These are phyloP conservation scores for Fusarium fracticaudum DNA, from an alignment of 2,329 filamentous ascomycete genomes.

Conservation along the genomic window DNA sequence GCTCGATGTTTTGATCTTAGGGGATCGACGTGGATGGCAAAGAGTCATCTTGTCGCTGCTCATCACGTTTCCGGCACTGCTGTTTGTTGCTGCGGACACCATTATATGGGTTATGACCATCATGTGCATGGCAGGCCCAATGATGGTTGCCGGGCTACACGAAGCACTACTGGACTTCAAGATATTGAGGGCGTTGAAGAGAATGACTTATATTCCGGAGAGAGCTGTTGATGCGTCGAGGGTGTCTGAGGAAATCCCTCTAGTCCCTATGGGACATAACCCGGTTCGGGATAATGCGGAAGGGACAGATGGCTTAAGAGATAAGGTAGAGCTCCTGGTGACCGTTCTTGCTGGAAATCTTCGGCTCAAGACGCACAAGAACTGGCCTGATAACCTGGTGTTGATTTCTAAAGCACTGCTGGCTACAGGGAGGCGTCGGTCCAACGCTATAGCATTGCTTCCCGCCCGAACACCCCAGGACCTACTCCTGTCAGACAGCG, in stretches of 20 bases:
- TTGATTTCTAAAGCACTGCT: neutral
- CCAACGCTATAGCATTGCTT: neutral
- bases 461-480: neutral
- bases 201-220: neutral
- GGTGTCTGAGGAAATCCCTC: neutral
- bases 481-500: accelerated
- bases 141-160: neutral
- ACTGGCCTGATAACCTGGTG: neutral
- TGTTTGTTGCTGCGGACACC: neutral
- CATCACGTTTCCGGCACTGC: neutral
- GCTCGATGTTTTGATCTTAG: neutral
- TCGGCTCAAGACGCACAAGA: accelerated
- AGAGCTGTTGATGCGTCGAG: accelerated
- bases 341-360: neutral
- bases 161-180: neutral
- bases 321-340: neutral
- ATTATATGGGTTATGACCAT: neutral
- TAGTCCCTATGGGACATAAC: accelerated
- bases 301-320: neutral
- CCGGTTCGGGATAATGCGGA: accelerated
- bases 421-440: neutral
- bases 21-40: neutral
- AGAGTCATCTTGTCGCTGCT: neutral
- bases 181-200: neutral
- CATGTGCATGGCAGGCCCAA: neutral